Evolutionary conservation across 116 monocot genomes (phyloP).

Genomic region (Zostera marina): DNA sequence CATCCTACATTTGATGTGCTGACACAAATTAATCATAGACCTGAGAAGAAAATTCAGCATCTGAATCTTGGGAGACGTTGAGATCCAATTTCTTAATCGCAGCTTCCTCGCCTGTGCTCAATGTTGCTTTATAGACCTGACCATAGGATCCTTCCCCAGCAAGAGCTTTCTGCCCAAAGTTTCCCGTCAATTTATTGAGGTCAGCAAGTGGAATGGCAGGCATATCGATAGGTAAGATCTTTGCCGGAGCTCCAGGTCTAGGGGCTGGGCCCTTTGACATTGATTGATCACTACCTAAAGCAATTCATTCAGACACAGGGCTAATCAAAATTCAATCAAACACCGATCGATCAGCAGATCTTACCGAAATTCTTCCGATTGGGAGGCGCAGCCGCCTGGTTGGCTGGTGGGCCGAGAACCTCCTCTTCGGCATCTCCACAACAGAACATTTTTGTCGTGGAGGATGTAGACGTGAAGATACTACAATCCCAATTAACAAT

Average conservation of each 20-base stretch:
- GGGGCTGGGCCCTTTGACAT: slow-evolving; percentile 19
- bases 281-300: slow-evolving; percentile 15
- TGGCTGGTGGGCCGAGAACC: slow-evolving; percentile 15
- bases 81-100: slow-evolving; percentile 76
- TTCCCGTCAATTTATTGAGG: slow-evolving; percentile 40
- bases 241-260: slow-evolving; percentile 21
- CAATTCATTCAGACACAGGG: not conserved
- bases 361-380: slow-evolving; percentile 13
- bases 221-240: slow-evolving; percentile 53
- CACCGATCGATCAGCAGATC: no score
- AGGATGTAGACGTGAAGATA: no score
- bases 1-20: not conserved
- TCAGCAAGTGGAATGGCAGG: slow-evolving; percentile 44
- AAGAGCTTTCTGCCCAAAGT: slow-evolving; percentile 52
- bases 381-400: slow-evolving; percentile 23
- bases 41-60: slow-evolving; percentile 59
- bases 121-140: slow-evolving; percentile 35
- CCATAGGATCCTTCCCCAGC: slow-evolving; percentile 83
- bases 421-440: slow-evolving; percentile 44
- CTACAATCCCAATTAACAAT: no score
- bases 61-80: slow-evolving; percentile 41
- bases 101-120: slow-evolving; percentile 34
- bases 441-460: slow-evolving; percentile 16
- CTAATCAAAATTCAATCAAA: not conserved
- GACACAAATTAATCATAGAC: slow-evolving; percentile 9